Evolutionary conservation across 2,329 filamentous ascomycete genomes (phyloP).

Genomic region (Venturia carpophila): DNA sequence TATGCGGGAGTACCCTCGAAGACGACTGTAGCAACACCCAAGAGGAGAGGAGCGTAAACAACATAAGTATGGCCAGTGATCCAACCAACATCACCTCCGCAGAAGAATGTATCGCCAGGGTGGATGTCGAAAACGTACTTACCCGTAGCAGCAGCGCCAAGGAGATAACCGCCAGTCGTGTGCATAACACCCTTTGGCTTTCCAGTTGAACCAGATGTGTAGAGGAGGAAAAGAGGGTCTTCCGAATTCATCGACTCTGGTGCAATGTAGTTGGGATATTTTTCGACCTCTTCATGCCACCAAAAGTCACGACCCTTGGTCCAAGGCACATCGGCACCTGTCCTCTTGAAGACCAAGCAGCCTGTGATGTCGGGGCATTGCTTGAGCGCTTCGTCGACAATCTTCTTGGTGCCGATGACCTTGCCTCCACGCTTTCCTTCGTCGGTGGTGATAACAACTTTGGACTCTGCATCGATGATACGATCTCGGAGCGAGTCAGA

Average conservation of each 20-base stretch:
- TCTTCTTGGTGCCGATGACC: conserved; percentile 96
- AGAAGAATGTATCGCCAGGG: conserved; percentile 89
- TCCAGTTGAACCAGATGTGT: conserved; percentile 94
- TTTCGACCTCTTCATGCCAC: conserved; percentile 99
- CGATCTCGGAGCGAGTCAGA: conserved; percentile 93
- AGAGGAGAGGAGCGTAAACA: conserved; percentile 86
- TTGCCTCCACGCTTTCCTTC: conserved; percentile 98
- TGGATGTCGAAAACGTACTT: conserved; percentile 99
- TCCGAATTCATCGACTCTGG: conserved; percentile 87
- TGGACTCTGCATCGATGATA: conserved; percentile 82
- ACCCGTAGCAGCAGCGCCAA: conserved; percentile 85
- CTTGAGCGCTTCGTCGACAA: conserved; percentile 94
- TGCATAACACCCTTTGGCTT: conserved; percentile 99
- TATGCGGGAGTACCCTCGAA: conserved; percentile 98
- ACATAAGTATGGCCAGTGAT: conserved; percentile 99
- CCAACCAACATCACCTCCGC: conserved; percentile 96
- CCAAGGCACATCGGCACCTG: conserved; percentile 86
- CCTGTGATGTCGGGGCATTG: conserved; percentile 83
- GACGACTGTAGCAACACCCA: conserved; percentile 90
- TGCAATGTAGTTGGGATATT: conserved; percentile 87
- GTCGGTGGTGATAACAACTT: conserved; percentile 92
- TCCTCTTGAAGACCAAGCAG: conserved; percentile 90
- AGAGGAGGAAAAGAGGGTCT: conserved; percentile 93
- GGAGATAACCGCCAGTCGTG: conserved; percentile 89
- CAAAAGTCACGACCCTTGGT: conserved; percentile 82